These are phyloP conservation scores for Glycine soja DNA, from an alignment of 306 rosid species.

Conservation along the genomic window DNA sequence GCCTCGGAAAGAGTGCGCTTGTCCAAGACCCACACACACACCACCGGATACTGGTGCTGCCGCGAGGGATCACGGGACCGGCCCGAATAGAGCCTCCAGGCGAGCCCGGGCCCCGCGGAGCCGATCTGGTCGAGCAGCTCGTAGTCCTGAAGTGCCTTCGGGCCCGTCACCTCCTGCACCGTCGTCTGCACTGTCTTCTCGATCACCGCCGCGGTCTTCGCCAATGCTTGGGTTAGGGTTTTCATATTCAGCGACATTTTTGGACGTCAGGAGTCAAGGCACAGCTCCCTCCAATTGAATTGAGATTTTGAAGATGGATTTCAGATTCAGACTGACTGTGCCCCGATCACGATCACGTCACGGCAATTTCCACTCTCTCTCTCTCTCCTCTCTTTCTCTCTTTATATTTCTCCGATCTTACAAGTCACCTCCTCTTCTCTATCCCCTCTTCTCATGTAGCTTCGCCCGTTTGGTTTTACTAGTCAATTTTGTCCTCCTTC, in stretches of 20 bases:
- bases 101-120: conserved; percentile 88
- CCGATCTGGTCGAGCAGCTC: conserved; percentile 96
- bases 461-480: background rate
- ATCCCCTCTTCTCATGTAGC: background rate
- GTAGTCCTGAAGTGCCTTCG: conserved; percentile 90
- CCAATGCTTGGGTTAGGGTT: conserved; percentile 95
- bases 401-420: background rate
- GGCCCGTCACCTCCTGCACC: conserved; percentile 98
- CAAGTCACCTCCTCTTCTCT: conserved; percentile 26
- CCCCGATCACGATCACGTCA: background rate
- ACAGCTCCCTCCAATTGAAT: background rate
- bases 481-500: background rate
- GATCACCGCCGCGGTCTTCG: conserved; percentile 95
- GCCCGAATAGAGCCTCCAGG: conserved; percentile 83
- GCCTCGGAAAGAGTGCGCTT: conserved; percentile 78
- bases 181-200: conserved; percentile 91
- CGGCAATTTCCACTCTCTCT: background rate
- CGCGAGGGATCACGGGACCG: conserved; percentile 83
- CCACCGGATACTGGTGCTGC: conserved; percentile 84
- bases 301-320: conserved; percentile 2
- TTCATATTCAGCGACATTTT: conserved; percentile 91
- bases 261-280: background rate
- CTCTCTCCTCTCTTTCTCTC: background rate
- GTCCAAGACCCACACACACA: conserved; percentile 92
- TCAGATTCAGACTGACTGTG: conserved; percentile 16